Base-by-base conservation (phyloP, 768 basidiomycete species). In the Tulasnella sp. region DNA sequence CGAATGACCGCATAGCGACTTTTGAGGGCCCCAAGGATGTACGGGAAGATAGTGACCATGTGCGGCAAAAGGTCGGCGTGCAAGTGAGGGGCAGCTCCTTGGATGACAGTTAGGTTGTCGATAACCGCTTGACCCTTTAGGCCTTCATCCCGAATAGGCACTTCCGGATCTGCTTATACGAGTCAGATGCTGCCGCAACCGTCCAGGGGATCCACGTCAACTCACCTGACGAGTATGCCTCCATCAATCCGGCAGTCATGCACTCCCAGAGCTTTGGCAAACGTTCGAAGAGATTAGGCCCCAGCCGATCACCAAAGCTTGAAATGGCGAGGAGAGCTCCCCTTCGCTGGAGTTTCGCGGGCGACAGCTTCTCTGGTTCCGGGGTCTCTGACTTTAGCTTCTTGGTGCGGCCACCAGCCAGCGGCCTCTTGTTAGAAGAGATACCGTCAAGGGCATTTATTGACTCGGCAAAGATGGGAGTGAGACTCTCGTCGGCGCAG, bases 221-320 rank as follows among this genome's bases (percentile, higher is more conserved):
- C 79, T 41, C 67, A 91, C 91, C 81, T 34, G 75, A 67, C 39
- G 74, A 71, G 62, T 84, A 91, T 21, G 82, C 77, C 52, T 77
- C 79, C 42, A 84, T 63, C 35, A 96, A 67, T 21, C 86, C 83
- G 21, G 83, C 83, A 12, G 81, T 82, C 81, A 96, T 89, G 4
- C 86, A 90, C 48, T 85, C 82, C 93, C 94, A 98, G 77, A 97
- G 86, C 62, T 81, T 89, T 2, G 96, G 94, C n/a, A 98, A 80
- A 32, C 79, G 74, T 0, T 82, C 77, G 34, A 98, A 71, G 29
- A 98, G 72, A 12, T 70, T 70, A 1, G 79, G 67, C 0, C 86
- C 91, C 62, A 98, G 96, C 60, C 77, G 78, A 2, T 70, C 67
- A 1, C 91, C 89, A 29, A 99, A 70, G 59, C 86, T 75, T 48